Evolutionary conservation across 202 grass and related monocot species (phyloP).

Genomic region (Setaria italica): DNA sequence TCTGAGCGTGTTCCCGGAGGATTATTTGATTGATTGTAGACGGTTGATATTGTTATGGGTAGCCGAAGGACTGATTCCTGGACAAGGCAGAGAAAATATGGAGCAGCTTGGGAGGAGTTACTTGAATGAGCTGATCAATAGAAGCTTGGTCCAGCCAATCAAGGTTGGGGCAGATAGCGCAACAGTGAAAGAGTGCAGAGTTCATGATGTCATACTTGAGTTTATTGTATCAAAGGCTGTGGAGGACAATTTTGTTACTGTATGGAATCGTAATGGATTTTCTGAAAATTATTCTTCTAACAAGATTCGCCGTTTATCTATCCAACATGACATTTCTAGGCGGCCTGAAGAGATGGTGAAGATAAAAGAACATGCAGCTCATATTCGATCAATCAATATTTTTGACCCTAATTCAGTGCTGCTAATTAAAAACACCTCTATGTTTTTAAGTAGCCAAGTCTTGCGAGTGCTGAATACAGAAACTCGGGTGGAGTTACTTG

Average conservation of each 20-base stretch:
- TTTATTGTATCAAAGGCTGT: background rate
- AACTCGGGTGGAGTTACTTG: rapidly evolving
- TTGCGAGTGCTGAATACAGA: slow-evolving; percentile 14
- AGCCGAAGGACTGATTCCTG: background rate
- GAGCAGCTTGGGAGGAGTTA: background rate
- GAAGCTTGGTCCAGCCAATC: background rate
- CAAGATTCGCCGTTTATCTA: slow-evolving; percentile 12
- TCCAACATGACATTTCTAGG: background rate
- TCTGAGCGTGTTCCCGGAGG: background rate
- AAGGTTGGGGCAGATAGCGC: background rate
- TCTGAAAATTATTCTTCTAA: background rate
- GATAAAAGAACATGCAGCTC: background rate
- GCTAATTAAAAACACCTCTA: background rate
- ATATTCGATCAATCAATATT: slow-evolving; percentile 1
- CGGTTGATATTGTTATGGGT: background rate
- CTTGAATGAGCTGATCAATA: background rate
- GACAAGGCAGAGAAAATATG: background rate
- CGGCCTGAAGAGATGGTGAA: background rate
- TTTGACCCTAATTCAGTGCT: background rate
- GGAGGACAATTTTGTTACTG: slow-evolving; percentile 34
- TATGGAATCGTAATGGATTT: background rate
- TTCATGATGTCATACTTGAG: slow-evolving; percentile 35
- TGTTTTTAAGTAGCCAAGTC: background rate
- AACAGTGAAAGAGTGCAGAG: background rate
- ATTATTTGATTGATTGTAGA: background rate